Base-by-base conservation (phyloP, 345 rosid species). In the Salix dunnii region DNA sequence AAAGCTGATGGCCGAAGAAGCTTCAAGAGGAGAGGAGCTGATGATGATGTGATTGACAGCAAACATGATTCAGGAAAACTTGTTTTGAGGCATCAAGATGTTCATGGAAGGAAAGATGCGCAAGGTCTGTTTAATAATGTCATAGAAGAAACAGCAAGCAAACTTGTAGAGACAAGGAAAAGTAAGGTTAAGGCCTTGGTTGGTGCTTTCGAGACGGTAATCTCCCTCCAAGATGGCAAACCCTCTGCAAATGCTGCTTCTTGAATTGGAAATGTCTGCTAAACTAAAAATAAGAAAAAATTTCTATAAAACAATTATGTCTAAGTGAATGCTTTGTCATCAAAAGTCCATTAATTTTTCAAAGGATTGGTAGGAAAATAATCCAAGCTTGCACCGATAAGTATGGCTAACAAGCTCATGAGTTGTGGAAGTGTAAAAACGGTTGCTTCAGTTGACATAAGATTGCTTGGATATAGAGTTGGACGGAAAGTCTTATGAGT, bases 171-270 rank as follows among this genome's bases (percentile, higher is more conserved):
- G 88, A 88, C 90, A 73, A 89, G 91, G 80, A 93, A 91, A 82
- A 91, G 97, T 80, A 94, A 93, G 87, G 99, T 96, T 31, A 91
- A 93, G 81, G 99, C 97, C 76, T 86, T 96, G 85, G 99, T 94
- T 25, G 94, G 98, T 49, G 99, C 98, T 60, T 96, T 96, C 78
- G 98, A 96, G 84, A 84, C 98, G 4, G 95, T 96, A 78, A 96
- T 96, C 85, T 93, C 95, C 72, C 90, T 93, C 64, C 94, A 91
- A 80, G 94, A 90, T 48, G 63, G 30, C 70, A 86, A 86, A 61
- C 86, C 92, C 74, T 74, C 76, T 17, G 77, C 80, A 71, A 64
- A 28, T 25, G 18, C 35, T 71, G 53, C 18, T 76, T 72, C 77
- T 12, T 80, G 75, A 77, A 60, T 71, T 31, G 43, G 64, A 66